A percentile compares a stretch with the other conserved stretches of the same genome.
Evolutionary conservation across 2,329 filamentous ascomycete species (phyloP).

Genomic region (Ambrosiella xylebori): DNA sequence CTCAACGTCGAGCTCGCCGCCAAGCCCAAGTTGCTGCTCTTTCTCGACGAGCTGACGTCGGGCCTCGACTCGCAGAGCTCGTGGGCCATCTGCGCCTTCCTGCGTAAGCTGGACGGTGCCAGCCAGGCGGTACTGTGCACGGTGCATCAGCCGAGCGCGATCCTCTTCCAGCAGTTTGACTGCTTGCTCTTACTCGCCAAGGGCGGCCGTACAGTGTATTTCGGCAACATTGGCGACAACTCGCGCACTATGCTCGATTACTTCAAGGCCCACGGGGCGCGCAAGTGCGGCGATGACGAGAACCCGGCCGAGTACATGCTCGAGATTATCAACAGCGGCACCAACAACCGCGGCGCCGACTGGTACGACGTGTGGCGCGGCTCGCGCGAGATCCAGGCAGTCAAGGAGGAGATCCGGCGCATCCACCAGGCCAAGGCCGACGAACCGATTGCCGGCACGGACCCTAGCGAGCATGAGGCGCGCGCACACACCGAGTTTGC

Average conservation of each 20-base stretch:
- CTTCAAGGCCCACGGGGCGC: constrained; percentile 48
- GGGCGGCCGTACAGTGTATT: constrained; percentile 52
- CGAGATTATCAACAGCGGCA: constrained; percentile 28
- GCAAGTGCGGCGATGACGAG: constrained; percentile 39
- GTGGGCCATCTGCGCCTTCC: constrained; percentile 44
- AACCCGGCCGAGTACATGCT: constrained; percentile 69
- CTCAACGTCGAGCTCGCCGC: constrained; percentile 41
- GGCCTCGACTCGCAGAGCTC: constrained; percentile 47
- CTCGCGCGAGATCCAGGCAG: constrained; percentile 31
- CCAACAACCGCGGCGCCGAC: constrained; percentile 28
- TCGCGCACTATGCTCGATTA: constrained; percentile 40
- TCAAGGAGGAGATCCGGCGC: constrained; percentile 44
- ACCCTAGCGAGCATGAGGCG: constrained; percentile 14
- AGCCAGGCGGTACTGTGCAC: constrained; percentile 38
- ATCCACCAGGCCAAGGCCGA: constrained; percentile 35
- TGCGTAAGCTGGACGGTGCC: constrained; percentile 40
- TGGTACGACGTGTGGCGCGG: constrained; percentile 53
- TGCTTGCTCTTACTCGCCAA: constrained; percentile 44
- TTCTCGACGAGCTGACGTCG: constrained; percentile 43
- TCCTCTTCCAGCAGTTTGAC: constrained; percentile 40
- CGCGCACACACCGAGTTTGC: constrained; percentile 50
- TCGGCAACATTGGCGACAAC: constrained; percentile 46
- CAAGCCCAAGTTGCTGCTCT: constrained; percentile 40
- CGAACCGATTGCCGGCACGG: constrained; percentile 13
- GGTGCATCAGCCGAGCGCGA: constrained; percentile 36